A percentile compares a stretch with the other conserved stretches of the same genome.
These are phyloP conservation scores for Moesziomyces antarcticus DNA, from an alignment of 1,284 basidiomycete genomes.

Conservation along the genomic window DNA sequence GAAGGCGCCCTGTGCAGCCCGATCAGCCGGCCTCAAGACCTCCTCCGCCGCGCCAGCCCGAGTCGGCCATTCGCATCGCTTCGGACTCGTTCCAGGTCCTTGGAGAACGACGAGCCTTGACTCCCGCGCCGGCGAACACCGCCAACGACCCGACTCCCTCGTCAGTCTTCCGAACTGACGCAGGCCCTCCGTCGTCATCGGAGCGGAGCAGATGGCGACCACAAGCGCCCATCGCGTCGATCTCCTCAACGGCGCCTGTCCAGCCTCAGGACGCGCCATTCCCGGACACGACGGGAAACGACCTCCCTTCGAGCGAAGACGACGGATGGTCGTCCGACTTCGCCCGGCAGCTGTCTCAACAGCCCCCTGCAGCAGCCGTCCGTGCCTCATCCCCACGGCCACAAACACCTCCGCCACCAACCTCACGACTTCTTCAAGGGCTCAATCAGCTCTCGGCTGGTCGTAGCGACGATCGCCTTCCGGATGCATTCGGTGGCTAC, in stretches of 20 bases:
- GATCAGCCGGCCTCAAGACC: background rate
- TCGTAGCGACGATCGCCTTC: background rate
- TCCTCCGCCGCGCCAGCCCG: background rate
- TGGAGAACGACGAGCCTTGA: constrained; percentile 18
- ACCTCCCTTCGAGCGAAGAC: background rate
- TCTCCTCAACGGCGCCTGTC: too few relatives aligned
- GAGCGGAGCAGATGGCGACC: too few relatives aligned
- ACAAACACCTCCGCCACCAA: background rate
- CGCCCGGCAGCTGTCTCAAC: too few relatives aligned
- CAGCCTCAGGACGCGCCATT: background rate
- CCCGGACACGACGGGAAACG: too few relatives aligned
- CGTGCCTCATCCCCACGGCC: too few relatives aligned
- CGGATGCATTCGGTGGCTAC: constrained; percentile 2
- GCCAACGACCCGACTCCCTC: background rate
- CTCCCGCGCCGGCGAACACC: background rate
- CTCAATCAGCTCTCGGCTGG: background rate
- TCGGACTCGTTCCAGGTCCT: constrained; percentile 38
- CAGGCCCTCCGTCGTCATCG: background rate
- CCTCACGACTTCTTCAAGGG: background rate
- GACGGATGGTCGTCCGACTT: too few relatives aligned
- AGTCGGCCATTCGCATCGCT: background rate
- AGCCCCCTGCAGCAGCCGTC: too few relatives aligned
- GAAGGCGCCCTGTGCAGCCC: background rate
- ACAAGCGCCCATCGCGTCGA: background rate
- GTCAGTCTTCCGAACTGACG: background rate